A percentile compares a stretch with the other conserved stretches of the same genome.
phyloP scores from a whole-genome alignment of 2,329 filamentous ascomycete genomes.

The Botrytis fragariae region DNA sequence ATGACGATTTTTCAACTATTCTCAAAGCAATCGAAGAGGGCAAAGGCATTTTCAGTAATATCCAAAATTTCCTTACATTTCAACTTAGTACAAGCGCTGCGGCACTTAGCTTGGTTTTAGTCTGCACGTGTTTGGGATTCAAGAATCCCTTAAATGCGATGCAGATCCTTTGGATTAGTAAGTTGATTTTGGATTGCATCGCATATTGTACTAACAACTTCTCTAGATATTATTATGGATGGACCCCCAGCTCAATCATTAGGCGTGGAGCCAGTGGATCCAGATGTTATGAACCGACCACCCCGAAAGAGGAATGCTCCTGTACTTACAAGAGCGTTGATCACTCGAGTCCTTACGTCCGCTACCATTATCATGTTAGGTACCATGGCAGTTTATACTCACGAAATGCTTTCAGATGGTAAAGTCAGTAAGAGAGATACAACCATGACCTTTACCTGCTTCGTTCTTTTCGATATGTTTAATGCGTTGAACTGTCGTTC shows the following conservation, averaged over 20 bases:
- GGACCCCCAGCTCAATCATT: constrained; percentile 95
- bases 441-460: constrained; percentile 99
- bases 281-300: constrained; percentile 87
- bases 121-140: constrained; percentile 90
- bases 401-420: constrained; percentile 83
- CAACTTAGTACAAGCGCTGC: constrained; percentile 97
- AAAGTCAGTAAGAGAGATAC: constrained; percentile 89
- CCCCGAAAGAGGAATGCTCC: constrained; percentile 84
- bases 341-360: constrained; percentile 82
- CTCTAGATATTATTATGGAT: constrained; percentile 96
- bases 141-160: constrained; percentile 96
- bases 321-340: constrained; percentile 80
- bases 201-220: constrained; percentile 20
- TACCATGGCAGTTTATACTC: constrained; percentile 86
- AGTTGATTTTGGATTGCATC: constrained; percentile 42
- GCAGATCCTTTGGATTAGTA: constrained; percentile 99
- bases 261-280: constrained; percentile 91
- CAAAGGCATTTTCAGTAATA: constrained; percentile 99
- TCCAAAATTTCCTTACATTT: constrained; percentile 98
- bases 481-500: constrained; percentile 92
- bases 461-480: constrained; percentile 99
- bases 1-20: constrained; percentile 89
- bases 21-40: constrained; percentile 95
- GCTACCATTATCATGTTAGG: constrained; percentile 88
- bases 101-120: constrained; percentile 81